Conservation (phyloP, 805 yeast genomes). For the Babjeviella inositovora region DNA sequence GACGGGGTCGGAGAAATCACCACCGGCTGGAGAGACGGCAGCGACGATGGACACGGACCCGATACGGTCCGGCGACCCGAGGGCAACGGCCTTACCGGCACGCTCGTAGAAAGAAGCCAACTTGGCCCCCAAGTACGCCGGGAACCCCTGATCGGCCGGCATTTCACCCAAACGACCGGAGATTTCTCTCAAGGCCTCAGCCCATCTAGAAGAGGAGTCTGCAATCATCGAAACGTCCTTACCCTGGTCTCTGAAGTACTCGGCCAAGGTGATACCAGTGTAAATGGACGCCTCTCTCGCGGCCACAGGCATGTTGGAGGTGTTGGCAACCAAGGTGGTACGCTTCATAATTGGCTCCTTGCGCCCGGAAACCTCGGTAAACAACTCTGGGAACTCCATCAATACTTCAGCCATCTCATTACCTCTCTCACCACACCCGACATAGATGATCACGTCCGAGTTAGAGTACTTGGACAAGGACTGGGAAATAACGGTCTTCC, state of each 20-base stretch:
- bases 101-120: slow-evolving; percentile 98
- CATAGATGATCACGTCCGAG: slow-evolving; percentile 92
- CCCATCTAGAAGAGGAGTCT: slow-evolving; percentile 99
- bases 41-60: slow-evolving; percentile 99
- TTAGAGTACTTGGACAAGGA: slow-evolving; percentile 93
- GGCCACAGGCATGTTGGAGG: slow-evolving; percentile 99
- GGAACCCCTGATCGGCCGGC: slow-evolving; percentile 99
- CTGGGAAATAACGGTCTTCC: slow-evolving; percentile 96
- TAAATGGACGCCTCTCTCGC: slow-evolving; percentile 99
- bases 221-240: slow-evolving; percentile 99
- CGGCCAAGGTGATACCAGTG: slow-evolving; percentile 97
- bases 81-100: slow-evolving; percentile 92
- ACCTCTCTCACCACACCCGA: slow-evolving; percentile 94
- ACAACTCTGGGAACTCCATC: slow-evolving; percentile 98
- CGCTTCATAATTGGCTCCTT: slow-evolving; percentile 99
- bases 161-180: slow-evolving; percentile 99
- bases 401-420: slow-evolving; percentile 99
- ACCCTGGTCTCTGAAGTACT: slow-evolving; percentile 99
- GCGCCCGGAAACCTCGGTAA: slow-evolving; percentile 78
- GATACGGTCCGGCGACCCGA: slow-evolving; percentile 91
- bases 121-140: slow-evolving; percentile 98
- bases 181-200: slow-evolving; percentile 98
- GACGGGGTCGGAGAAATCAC: slow-evolving; percentile 99
- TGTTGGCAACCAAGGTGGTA: slow-evolving; percentile 95
- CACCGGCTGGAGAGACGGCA: slow-evolving; percentile 99